Base-by-base conservation (phyloP, 2,329 filamentous ascomycete genomes). In the Clarireedia paspali region DNA sequence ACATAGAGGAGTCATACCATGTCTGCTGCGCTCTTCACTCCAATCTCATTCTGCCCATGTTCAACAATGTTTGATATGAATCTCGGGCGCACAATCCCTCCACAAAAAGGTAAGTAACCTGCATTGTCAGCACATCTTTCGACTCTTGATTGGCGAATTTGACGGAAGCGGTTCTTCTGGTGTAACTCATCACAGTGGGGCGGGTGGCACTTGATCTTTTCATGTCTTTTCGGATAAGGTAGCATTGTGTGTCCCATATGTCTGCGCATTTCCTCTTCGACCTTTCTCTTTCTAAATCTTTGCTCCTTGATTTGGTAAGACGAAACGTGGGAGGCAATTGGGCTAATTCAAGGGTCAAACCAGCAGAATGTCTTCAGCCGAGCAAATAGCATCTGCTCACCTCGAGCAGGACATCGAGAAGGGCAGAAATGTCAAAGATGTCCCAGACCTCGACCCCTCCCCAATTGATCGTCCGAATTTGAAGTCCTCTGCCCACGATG, bases 371-470 rank as follows among this genome's bases (percentile, higher is more conserved):
- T 24, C 46, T 36, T 4, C 17, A 36, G 17, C 30, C 26, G 26
- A 50, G 46, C 52, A 49, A 5, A 55, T 27, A 26, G 52, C 9
- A 5, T 23, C 36, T 9, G 17, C 52, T 2, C 5, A 50, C 39
- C 34, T 24, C 38, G 39, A 30, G 12, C 14, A n/a, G 14, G 52
- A 55, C 48, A 36, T 55, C 27, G 52, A 55, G 52, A 55, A 55
- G 42, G 46, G 46, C 9, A 34, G 24, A 15, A 14, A 17, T 3
- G 23, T 38, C 36, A 1, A 45, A 34, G 12, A 17, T n/a, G 7
- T 24, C 40, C 52, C 24, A 24, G 20, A 15, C 34, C n/a, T 23
- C 14, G 36, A 49, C 6, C 42, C n/a, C 42, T 46, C 9, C 34
- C 26, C 20, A 47, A 30, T 42, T 30, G 34, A 27, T 23, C 24